Evolutionary conservation across 768 basidiomycete species (phyloP).

Genomic region (Phanerodontia chrysosporium): DNA sequence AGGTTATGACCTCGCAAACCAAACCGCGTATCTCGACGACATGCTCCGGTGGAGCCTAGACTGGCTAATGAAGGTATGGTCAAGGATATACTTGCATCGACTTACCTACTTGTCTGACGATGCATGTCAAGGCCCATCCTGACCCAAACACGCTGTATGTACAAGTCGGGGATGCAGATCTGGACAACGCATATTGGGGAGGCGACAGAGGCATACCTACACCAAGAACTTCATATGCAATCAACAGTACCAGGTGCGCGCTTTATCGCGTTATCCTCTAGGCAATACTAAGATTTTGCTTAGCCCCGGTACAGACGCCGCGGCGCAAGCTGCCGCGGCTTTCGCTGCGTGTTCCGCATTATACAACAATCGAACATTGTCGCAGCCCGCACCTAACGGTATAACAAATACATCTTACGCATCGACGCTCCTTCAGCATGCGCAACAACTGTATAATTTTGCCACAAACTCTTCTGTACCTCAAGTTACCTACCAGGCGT

Average conservation of each 20-base stretch:
- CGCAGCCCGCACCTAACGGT: slow-evolving; percentile 48
- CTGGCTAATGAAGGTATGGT: slow-evolving; percentile 81
- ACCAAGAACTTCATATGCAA: slow-evolving; percentile 71
- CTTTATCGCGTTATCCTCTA: neutral
- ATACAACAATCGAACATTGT: slow-evolving; percentile 61
- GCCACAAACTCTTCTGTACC: slow-evolving; percentile 65
- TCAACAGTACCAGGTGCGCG: slow-evolving; percentile 58
- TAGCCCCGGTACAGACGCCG: slow-evolving; percentile 86
- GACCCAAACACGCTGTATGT: slow-evolving; percentile 68
- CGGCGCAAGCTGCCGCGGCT: slow-evolving; percentile 79
- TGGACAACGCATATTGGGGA: slow-evolving; percentile 86
- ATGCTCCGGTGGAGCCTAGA: slow-evolving; percentile 89
- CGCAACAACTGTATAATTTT: slow-evolving; percentile 68
- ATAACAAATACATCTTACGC: slow-evolving; percentile 75
- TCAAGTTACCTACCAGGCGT: slow-evolving; percentile 60
- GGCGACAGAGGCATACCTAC: slow-evolving; percentile 75
- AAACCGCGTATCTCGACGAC: slow-evolving; percentile 87
- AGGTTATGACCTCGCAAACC: slow-evolving; percentile 84
- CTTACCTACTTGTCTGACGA: neutral
- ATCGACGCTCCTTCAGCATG: slow-evolving; percentile 64
- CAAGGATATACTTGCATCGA: neutral
- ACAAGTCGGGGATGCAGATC: slow-evolving; percentile 65
- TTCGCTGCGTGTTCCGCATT: slow-evolving; percentile 84
- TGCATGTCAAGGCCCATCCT: slow-evolving; percentile 65
- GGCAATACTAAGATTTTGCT: neutral